phyloP scores from a whole-genome alignment of 257 asterid genomes.

The Salvia splendens region DNA sequence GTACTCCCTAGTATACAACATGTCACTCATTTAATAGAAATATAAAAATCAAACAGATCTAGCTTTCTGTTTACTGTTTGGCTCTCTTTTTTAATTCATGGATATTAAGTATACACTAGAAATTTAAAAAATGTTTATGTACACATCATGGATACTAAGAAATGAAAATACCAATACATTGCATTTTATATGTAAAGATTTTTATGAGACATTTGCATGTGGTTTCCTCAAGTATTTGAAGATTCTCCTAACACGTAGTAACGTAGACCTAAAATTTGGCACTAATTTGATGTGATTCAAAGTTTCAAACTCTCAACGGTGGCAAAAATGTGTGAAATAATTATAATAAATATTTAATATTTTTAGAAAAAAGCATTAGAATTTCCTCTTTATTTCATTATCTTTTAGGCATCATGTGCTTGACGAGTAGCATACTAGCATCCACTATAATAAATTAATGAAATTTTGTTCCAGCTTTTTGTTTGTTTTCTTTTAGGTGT shows the following conservation, averaged over 20 bases:
- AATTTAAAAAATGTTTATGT: no score
- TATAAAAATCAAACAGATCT: no score
- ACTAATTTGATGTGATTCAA: not conserved
- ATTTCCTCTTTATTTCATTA: slow-evolving; percentile 15
- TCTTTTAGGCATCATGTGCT: slow-evolving; percentile 33
- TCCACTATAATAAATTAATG: slow-evolving; percentile 1
- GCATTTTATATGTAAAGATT: not conserved
- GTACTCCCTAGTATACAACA: no score
- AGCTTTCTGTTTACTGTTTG: no score
- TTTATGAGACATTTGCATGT: slow-evolving; percentile 14
- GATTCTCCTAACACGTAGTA: slow-evolving; percentile 2
- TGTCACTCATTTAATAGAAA: no score
- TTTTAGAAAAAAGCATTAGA: not conserved
- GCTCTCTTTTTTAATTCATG: no score
- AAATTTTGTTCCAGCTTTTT: slow-evolving; percentile 12
- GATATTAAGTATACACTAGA: no score
- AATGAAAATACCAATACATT: no score
- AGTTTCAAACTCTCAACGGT: no score
- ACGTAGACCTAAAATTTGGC: slow-evolving; percentile 17
- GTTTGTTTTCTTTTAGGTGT: slow-evolving; percentile 4
- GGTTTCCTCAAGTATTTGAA: not conserved
- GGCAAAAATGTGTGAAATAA: not conserved
- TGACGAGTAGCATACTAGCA: slow-evolving; percentile 17
- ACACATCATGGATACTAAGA: no score
- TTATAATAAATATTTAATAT: not conserved